Evolutionary conservation across 805 yeast genomes (phyloP).

Genomic region (Barnettozyma californica): DNA sequence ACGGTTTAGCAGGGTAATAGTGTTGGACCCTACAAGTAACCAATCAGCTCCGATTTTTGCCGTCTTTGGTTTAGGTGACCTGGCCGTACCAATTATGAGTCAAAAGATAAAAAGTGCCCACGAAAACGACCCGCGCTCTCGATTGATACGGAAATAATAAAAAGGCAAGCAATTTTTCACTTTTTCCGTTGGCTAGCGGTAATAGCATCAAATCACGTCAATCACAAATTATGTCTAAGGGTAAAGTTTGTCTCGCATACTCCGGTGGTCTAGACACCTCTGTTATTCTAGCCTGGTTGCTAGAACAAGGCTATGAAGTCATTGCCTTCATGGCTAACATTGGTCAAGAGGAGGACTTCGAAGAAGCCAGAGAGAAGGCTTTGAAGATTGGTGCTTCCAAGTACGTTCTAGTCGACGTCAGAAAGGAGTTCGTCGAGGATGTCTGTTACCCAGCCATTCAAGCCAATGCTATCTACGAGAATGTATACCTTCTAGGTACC

Average conservation of each 20-base stretch:
- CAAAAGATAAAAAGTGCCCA: background rate
- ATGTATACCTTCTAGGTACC: conserved; percentile 93
- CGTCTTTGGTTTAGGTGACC: background rate
- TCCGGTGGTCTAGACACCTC: conserved; percentile 99
- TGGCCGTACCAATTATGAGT: conserved; percentile 1
- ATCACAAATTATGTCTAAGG: conserved; percentile 69
- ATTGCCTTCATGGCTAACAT: conserved; percentile 97
- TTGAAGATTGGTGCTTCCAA: conserved; percentile 95
- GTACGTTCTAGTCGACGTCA: conserved; percentile 89
- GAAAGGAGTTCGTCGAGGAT: conserved; percentile 89
- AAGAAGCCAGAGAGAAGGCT: conserved; percentile 94
- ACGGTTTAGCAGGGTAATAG: too few species aligned
- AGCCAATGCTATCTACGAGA: conserved; percentile 96
- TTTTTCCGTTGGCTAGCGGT: background rate
- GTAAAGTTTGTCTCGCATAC: conserved; percentile 98
- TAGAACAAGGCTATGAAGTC: conserved; percentile 97
- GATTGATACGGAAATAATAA: background rate
- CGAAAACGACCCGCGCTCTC: background rate
- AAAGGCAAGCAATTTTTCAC: background rate
- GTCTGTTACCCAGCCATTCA: conserved; percentile 95
- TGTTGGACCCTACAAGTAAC: background rate
- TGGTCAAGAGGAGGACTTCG: conserved; percentile 99
- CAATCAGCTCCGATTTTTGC: background rate
- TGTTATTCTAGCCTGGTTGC: conserved; percentile 94
- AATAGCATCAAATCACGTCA: background rate